Base-by-base conservation (phyloP, 352 stramenopile species). In the Globisporangium irregulare region DNA sequence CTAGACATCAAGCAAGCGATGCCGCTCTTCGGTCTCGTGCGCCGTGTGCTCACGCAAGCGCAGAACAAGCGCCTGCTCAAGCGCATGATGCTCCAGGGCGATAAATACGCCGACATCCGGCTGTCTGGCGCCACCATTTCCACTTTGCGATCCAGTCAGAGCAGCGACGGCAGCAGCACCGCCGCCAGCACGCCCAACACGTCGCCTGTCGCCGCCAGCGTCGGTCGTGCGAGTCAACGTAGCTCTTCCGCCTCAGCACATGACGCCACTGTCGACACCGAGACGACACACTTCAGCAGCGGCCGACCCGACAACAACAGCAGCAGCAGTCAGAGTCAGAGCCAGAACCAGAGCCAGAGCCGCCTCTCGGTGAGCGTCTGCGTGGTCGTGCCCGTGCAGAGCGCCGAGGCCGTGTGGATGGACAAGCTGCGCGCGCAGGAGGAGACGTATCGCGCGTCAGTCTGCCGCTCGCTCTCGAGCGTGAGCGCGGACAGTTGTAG, bases 391-490 rank as follows among this genome's bases (percentile, higher is more conserved):
- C 58, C 65, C 18, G 18, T 57, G 48, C 65, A 66, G 48, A 55
- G n/a, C 27, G 46, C 34, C 18, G 65, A 70, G 22, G 32, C 48
- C 34, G 32, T 66, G 8, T 70, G 65, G 65, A 66, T 70, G 15
- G 65, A 70, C 58, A 70, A 70, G 58, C 50, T 70, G 48, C 65
- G 65, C 34, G 57, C 58, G 5, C 65, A 70, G 27, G 65, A 65
- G 24, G 65, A 66, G 22, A 56, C 58, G 24, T 70, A 66, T n/a
- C 62, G 62, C 20, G 57, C 27, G 29, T 70, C 65, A 10, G 46
- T 57, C 34, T 56, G 62, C 20, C 65, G 51, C 43, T 70, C 65
- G 18, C 32, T 57, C 34, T 56, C 64, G 55, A 24, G 53, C 53
- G 25, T 48, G 22, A 62, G 65, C 25, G 24, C 12, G 12, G 38